Evolutionary conservation across 306 rosid genomes (phyloP).

Genomic region (Cucurbita maxima): DNA sequence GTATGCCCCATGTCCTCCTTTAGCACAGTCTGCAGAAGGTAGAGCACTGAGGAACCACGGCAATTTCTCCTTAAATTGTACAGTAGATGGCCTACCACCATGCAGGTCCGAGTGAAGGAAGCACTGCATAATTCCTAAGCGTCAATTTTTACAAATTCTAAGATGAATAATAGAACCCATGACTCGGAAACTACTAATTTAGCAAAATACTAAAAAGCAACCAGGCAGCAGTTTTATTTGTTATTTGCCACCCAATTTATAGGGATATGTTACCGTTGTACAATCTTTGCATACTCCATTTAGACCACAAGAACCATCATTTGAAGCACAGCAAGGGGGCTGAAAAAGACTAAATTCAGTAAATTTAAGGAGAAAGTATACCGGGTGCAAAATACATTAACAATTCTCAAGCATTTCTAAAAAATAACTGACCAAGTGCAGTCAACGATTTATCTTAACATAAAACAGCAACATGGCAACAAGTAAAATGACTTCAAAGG

Average conservation of each 20-base stretch:
- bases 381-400: neutral
- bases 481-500: neutral
- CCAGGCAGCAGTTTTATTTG: neutral
- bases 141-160: slow-evolving; percentile 13
- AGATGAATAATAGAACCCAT: neutral
- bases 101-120: slow-evolving; percentile 68
- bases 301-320: slow-evolving; percentile 45
- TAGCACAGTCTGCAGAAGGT: slow-evolving; percentile 97
- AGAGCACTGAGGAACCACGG: slow-evolving; percentile 93
- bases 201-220: slow-evolving; percentile 2
- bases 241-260: slow-evolving; percentile 3
- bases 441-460: neutral
- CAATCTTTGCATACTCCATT: slow-evolving; percentile 79
- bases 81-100: slow-evolving; percentile 64
- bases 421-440: neutral
- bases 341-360: slow-evolving; percentile 23
- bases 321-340: slow-evolving; percentile 87
- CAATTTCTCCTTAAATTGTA: slow-evolving; percentile 72
- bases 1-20: slow-evolving; percentile 99
- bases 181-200: neutral
- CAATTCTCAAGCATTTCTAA: neutral
- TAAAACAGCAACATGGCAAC: neutral
- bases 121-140: slow-evolving; percentile 44
- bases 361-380: slow-evolving; percentile 9
- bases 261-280: slow-evolving; percentile 56